These are phyloP conservation scores for Blastomyces parvus DNA, from an alignment of 2,329 filamentous ascomycete genomes.

Conservation along the genomic window DNA sequence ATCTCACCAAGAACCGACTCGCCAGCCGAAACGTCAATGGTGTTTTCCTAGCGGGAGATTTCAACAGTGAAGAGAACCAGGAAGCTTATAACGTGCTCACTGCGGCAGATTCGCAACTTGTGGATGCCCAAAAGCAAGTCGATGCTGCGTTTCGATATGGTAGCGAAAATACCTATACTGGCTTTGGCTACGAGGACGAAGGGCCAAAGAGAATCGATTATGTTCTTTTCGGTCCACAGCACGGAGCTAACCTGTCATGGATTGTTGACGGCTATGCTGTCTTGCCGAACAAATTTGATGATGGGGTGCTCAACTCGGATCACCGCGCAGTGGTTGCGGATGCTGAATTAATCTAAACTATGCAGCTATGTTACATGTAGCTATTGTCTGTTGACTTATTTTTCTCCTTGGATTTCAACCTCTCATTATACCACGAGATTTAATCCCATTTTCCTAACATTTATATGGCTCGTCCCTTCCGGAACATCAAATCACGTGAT, in stretches of 20 bases:
- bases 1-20: constrained; percentile 19
- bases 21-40: constrained; percentile 27
- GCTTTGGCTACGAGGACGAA: constrained; percentile 38
- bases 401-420: not conserved
- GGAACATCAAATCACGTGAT: too few relatives aligned
- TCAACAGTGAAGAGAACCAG: constrained; percentile 45
- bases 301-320: constrained; percentile 46
- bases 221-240: constrained; percentile 36
- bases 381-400: not conserved
- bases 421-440: too few relatives aligned
- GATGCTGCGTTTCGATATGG: constrained; percentile 38
- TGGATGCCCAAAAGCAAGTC: constrained; percentile 33
- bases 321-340: constrained; percentile 50
- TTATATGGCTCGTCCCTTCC: too few relatives aligned
- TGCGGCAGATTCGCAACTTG: constrained; percentile 25
- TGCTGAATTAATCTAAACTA: constrained; percentile 22
- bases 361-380: not conserved
- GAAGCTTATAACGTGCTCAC: constrained; percentile 46
- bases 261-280: constrained; percentile 42
- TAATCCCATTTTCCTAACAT: too few relatives aligned
- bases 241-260: constrained; percentile 25
- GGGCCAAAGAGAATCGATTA: constrained; percentile 43
- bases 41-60: constrained; percentile 46
- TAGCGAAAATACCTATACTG: constrained; percentile 45
- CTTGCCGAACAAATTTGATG: constrained; percentile 46